Percentiles rank a stretch among this genome's conserved stretches.
Conservation (phyloP, 306 rosid genomes). For the Rosa lucieae region DNA sequence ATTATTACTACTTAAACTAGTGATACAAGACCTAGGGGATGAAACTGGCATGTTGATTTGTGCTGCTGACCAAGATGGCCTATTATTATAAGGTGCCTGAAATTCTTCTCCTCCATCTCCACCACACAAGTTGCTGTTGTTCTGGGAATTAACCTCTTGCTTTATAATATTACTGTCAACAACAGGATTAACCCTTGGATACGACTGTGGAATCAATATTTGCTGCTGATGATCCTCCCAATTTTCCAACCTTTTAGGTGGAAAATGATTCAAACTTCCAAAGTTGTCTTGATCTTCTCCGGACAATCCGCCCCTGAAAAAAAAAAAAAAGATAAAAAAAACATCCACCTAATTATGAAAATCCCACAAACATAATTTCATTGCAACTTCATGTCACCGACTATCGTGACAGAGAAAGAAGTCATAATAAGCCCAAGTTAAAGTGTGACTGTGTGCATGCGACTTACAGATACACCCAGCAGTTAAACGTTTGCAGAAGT, state of each 20-base stretch:
- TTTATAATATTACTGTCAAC: slow-evolving; percentile 43
- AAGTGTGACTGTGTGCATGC: background rate
- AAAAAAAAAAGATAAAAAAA: slow-evolving; percentile 11
- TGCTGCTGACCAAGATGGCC: slow-evolving; percentile 45
- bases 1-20: slow-evolving; percentile 42
- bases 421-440: background rate
- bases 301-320: slow-evolving; percentile 55
- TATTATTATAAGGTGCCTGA: slow-evolving; percentile 23
- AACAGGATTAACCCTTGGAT: slow-evolving; percentile 19
- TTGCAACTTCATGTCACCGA: background rate
- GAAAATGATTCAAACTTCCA: slow-evolving; percentile 37
- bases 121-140: slow-evolving; percentile 36
- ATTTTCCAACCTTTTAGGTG: slow-evolving; percentile 43
- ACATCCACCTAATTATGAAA: background rate
- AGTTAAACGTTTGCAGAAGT: background rate
- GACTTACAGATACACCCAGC: background rate
- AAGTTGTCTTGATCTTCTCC: slow-evolving; percentile 53
- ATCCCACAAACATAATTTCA: background rate
- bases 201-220: slow-evolving; percentile 14
- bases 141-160: slow-evolving; percentile 48
- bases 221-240: slow-evolving; percentile 47
- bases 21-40: slow-evolving; percentile 55
- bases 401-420: background rate
- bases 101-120: slow-evolving; percentile 37
- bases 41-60: slow-evolving; percentile 50